Percentiles rank a stretch among this genome's conserved stretches.
phyloP scores from a whole-genome alignment of 2,329 filamentous ascomycete species.

The Colletotrichum euphorbiae region DNA sequence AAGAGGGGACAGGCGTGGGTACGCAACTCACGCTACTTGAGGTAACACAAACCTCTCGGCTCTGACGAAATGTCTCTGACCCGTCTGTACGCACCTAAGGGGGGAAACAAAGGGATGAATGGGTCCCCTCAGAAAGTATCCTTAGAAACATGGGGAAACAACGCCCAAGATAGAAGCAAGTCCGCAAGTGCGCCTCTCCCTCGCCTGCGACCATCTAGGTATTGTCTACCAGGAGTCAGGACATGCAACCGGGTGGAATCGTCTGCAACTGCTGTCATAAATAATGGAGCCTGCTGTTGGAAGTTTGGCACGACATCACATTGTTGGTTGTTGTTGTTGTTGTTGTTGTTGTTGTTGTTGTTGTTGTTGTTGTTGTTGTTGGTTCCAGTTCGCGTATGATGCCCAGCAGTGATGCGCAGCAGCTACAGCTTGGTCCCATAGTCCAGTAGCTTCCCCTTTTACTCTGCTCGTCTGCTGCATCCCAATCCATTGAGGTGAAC shows the following conservation, averaged over 20 bases:
- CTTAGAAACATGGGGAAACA: not conserved
- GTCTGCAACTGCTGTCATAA: too few relatives aligned
- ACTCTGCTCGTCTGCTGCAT: too few relatives aligned
- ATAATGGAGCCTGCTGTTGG: not conserved
- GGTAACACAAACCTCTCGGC: slow-evolving; percentile 15
- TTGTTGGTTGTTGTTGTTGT: too few relatives aligned
- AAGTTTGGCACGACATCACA: not conserved
- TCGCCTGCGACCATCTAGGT: not conserved
- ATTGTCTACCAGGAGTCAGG: not conserved
- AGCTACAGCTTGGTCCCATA: too few relatives aligned
- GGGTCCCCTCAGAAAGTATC: not conserved
- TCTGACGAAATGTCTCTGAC: not conserved
- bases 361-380: not conserved
- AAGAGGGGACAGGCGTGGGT: slow-evolving; percentile 1
- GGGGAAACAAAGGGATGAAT: slow-evolving; percentile 19
- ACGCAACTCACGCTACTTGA: not conserved
- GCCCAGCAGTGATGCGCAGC: not conserved
- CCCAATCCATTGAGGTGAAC: too few relatives aligned
- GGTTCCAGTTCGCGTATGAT: slow-evolving; percentile 2
- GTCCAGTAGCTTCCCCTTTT: too few relatives aligned
- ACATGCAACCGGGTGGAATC: slow-evolving; percentile 2
- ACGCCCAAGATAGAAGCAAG: not conserved
- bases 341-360: not conserved
- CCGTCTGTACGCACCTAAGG: not conserved
- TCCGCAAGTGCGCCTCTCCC: slow-evolving; percentile 4